Evolutionary conservation across 2,329 filamentous ascomycete genomes (phyloP).

Genomic region (Aspergillus terreus): DNA sequence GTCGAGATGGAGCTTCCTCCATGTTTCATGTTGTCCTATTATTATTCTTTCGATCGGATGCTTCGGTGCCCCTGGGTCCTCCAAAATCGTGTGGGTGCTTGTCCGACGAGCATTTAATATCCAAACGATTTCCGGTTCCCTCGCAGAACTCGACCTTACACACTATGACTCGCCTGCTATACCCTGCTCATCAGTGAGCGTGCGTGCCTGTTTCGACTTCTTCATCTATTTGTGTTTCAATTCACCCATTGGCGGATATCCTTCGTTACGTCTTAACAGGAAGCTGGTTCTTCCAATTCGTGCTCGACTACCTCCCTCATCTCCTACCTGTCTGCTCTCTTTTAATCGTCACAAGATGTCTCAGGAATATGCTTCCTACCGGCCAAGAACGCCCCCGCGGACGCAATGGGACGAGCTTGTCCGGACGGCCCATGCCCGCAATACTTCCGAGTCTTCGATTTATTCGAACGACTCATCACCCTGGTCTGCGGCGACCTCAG

Average conservation of each 20-base stretch:
- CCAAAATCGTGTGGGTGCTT: conserved; percentile 18
- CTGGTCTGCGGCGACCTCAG: conserved; percentile 64
- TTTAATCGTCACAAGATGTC: conserved; percentile 32
- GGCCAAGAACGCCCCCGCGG: conserved; percentile 44
- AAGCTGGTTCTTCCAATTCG: conserved; percentile 22
- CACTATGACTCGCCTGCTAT: conserved; percentile 20
- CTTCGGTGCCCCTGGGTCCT: conserved; percentile 18
- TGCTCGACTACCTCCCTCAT: background rate
- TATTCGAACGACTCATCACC: conserved; percentile 65
- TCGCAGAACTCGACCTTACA: conserved; percentile 9
- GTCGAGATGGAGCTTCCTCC: conserved; percentile 31
- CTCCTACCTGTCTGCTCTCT: background rate
- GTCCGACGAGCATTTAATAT: conserved; percentile 37
- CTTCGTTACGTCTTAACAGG: conserved; percentile 14
- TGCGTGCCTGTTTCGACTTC: conserved; percentile 16
- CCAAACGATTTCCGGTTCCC: conserved; percentile 28
- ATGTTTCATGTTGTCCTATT: conserved; percentile 40
- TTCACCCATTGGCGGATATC: conserved; percentile 11
- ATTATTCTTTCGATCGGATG: conserved; percentile 22
- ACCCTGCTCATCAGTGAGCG: conserved; percentile 14
- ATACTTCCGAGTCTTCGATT: conserved; percentile 62
- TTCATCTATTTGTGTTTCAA: conserved; percentile 11
- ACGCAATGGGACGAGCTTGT: conserved; percentile 30
- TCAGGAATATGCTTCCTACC: conserved; percentile 40
- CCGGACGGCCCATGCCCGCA: conserved; percentile 52